Conservation (phyloP, 225 moss, liverwort and hornwort genomes). For the Rhytidiadelphus loreus region DNA sequence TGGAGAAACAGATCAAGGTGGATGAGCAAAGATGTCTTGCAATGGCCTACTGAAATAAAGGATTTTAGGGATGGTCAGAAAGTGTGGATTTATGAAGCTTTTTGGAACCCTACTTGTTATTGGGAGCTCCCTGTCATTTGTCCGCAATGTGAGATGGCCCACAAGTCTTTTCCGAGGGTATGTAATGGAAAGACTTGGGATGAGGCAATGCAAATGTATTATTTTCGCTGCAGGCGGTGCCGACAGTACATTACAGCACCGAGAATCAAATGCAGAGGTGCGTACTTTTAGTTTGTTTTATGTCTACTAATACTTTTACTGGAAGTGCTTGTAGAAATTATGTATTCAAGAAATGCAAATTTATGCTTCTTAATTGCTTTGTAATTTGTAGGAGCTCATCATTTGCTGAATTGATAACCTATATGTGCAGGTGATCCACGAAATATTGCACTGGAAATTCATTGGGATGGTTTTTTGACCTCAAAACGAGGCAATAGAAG, state of each 20-base stretch:
- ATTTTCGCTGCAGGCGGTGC: neutral
- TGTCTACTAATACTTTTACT: neutral
- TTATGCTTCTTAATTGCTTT: neutral
- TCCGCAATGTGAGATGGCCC: neutral
- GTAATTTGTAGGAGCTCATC: neutral
- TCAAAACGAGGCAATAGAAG: neutral
- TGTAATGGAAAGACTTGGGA: neutral
- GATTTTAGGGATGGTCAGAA: neutral
- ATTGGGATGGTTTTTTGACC: neutral
- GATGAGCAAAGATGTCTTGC: neutral
- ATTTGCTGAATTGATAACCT: neutral
- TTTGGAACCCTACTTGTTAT: neutral
- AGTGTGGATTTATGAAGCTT: neutral
- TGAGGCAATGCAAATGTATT: neutral
- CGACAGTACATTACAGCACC: neutral
- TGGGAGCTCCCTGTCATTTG: neutral
- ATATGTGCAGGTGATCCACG: neutral
- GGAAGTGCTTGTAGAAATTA: too few species aligned
- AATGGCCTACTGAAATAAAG: neutral
- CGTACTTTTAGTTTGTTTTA: neutral
- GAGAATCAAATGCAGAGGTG: neutral
- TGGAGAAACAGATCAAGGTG: neutral
- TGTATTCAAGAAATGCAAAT: too few species aligned
- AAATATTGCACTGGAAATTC: neutral
- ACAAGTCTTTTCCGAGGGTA: neutral